Percentiles rank a stretch among this genome's conserved stretches.
Evolutionary conservation across 2,329 filamentous ascomycete genomes (phyloP).

Genomic region (Fusarium mundagurra): DNA sequence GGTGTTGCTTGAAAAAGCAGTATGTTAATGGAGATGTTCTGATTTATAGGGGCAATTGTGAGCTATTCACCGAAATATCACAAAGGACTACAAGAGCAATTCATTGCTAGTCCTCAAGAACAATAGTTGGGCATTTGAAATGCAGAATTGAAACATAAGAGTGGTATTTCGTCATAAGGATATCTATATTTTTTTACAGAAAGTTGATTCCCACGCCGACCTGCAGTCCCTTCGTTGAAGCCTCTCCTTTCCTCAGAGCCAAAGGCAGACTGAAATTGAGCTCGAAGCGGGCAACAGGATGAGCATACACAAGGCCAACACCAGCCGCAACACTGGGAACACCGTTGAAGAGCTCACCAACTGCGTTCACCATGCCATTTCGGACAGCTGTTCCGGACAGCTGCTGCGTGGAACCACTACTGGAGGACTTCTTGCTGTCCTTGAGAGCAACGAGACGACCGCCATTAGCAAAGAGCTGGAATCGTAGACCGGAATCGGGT

Average conservation of each 20-base stretch:
- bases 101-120: background rate
- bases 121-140: constrained; percentile 1
- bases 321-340: constrained; percentile 88
- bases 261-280: constrained; percentile 94
- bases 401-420: constrained; percentile 46
- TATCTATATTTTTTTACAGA: constrained; percentile 64
- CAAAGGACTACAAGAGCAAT: background rate
- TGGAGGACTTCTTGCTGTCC: constrained; percentile 62
- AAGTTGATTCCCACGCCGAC: constrained; percentile 98
- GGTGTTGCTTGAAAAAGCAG: background rate
- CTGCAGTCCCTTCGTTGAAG: constrained; percentile 89
- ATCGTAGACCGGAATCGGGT: constrained; percentile 82
- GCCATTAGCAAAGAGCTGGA: constrained; percentile 92
- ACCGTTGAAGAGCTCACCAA: constrained; percentile 77
- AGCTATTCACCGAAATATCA: background rate
- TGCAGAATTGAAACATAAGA: constrained; percentile 12
- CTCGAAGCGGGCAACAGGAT: constrained; percentile 92
- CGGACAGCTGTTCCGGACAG: constrained; percentile 58
- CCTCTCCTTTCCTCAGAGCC: constrained; percentile 82
- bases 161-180: constrained; percentile 29
- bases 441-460: constrained; percentile 84
- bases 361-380: constrained; percentile 66
- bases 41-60: background rate
- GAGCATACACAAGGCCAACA: constrained; percentile 91
- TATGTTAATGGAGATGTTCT: background rate